A percentile compares a stretch with the other conserved stretches of the same genome.
phyloP scores from a whole-genome alignment of 352 stramenopile species.

The Phytophthora cactorum region DNA sequence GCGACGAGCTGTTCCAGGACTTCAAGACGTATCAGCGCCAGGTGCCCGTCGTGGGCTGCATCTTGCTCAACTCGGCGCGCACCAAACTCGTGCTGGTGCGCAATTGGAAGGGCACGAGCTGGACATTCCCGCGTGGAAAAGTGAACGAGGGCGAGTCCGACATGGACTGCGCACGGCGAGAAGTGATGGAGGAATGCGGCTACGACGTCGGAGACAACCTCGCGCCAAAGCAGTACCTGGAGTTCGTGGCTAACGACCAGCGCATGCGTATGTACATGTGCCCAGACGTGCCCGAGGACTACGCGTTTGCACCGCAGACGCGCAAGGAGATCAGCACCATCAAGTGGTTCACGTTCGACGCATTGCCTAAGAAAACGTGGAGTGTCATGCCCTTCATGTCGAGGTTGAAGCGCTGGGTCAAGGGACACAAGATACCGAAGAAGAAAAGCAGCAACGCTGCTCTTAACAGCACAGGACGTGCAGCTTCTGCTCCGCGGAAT shows the following conservation, averaged over 20 bases:
- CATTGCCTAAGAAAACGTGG: slow-evolving; percentile 94
- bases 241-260: slow-evolving; percentile 89
- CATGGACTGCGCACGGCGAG: slow-evolving; percentile 87
- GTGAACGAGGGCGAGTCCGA: slow-evolving; percentile 93
- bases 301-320: slow-evolving; percentile 93
- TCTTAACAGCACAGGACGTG: slow-evolving; percentile 52
- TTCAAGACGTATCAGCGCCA: slow-evolving; percentile 95
- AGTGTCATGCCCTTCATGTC: slow-evolving; percentile 94
- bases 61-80: slow-evolving; percentile 89
- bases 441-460: slow-evolving; percentile 54
- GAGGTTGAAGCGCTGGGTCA: slow-evolving; percentile 92
- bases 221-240: slow-evolving; percentile 78
- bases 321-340: slow-evolving; percentile 96
- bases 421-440: slow-evolving; percentile 65
- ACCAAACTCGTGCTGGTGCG: slow-evolving; percentile 92
- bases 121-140: slow-evolving; percentile 93
- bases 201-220: slow-evolving; percentile 89
- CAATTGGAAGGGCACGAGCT: slow-evolving; percentile 93
- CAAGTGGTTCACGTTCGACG: slow-evolving; percentile 90
- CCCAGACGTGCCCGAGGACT: slow-evolving; percentile 90
- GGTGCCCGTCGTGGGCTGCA: slow-evolving; percentile 95
- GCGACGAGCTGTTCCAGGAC: slow-evolving; percentile 93
- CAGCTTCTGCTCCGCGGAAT: slow-evolving; percentile 79
- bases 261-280: slow-evolving; percentile 94
- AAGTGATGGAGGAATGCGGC: slow-evolving; percentile 94